phyloP scores from a whole-genome alignment of 805 yeast species.

The Suhomyces xylopsoci region DNA sequence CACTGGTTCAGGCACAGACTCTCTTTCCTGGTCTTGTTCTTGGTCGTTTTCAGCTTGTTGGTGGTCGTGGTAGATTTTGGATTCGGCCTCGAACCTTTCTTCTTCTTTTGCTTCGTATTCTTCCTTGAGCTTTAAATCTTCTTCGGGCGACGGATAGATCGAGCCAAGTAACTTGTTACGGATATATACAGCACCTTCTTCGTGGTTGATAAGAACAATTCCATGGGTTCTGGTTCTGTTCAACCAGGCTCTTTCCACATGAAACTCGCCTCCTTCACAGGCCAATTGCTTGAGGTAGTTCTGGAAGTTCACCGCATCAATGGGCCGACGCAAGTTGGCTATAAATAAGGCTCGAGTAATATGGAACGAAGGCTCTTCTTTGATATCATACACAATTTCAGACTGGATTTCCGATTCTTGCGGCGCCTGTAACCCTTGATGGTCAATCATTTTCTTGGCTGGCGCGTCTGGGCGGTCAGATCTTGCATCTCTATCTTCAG shows the following conservation, averaged over 20 bases:
- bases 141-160: constrained; percentile 29
- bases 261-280: constrained; percentile 16
- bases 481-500: constrained; percentile 3
- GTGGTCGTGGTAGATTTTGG: constrained; percentile 11
- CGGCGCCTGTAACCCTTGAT: constrained; percentile 15
- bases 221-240: constrained; percentile 41
- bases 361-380: constrained; percentile 29
- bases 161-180: constrained; percentile 34
- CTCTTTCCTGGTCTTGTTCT: constrained; percentile 7
- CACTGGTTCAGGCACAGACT: constrained; percentile 1
- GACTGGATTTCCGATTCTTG: constrained; percentile 3
- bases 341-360: constrained; percentile 44
- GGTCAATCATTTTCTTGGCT: constrained; percentile 11
- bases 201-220: constrained; percentile 37
- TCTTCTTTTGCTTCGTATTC: constrained; percentile 17
- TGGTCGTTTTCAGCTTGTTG: constrained; percentile 13
- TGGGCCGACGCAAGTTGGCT: constrained; percentile 41
- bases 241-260: constrained; percentile 45
- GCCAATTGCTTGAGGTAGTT: constrained; percentile 30
- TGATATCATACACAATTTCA: constrained; percentile 29
- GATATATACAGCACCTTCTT: constrained; percentile 38
- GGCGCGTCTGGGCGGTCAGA: not conserved
- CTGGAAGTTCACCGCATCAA: constrained; percentile 39
- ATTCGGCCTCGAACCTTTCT: constrained; percentile 16
- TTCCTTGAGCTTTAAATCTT: constrained; percentile 16